Evolutionary conservation across 495 filamentous ascomycete species (phyloP).

Genomic region (Lasiosphaeria hispida): DNA sequence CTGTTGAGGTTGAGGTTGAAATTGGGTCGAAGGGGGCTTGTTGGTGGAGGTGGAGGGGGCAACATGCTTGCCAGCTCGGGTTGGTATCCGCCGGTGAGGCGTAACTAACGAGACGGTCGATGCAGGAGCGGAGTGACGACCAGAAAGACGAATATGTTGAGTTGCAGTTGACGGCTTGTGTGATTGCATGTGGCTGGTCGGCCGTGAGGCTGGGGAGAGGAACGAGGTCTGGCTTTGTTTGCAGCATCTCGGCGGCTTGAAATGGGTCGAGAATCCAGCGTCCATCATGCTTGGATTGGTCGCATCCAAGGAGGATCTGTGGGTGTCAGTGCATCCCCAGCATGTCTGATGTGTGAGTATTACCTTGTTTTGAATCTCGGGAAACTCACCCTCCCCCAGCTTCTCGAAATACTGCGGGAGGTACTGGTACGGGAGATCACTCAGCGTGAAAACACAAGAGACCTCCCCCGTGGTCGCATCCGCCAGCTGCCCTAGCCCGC

Average conservation of each 20-base stretch:
- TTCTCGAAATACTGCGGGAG: conserved; percentile 59
- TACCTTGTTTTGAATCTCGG: conserved; percentile 48
- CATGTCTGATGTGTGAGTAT: background rate
- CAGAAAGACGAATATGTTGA: no score
- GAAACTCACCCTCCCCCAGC: conserved; percentile 50
- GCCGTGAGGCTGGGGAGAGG: no score
- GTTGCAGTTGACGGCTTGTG: no score
- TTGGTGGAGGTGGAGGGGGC: no score
- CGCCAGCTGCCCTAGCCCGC: conserved; percentile 42
- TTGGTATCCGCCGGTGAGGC: no score
- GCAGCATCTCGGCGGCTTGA: background rate
- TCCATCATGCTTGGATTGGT: background rate
- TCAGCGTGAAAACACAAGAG: conserved; percentile 60
- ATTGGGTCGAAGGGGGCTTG: no score
- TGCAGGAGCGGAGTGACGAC: no score
- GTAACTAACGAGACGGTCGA: no score
- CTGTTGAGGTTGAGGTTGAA: no score
- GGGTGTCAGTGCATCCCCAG: background rate
- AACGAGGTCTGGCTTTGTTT: background rate
- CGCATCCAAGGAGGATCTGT: conserved; percentile 5
- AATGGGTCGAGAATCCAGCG: background rate
- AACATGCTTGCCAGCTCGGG: no score
- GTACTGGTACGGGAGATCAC: conserved; percentile 64
- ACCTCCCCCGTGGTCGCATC: conserved; percentile 44
- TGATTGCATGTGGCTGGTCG: no score